phyloP scores from a whole-genome alignment of 179 eudicot genomes.

The Carnegiea gigantea region DNA sequence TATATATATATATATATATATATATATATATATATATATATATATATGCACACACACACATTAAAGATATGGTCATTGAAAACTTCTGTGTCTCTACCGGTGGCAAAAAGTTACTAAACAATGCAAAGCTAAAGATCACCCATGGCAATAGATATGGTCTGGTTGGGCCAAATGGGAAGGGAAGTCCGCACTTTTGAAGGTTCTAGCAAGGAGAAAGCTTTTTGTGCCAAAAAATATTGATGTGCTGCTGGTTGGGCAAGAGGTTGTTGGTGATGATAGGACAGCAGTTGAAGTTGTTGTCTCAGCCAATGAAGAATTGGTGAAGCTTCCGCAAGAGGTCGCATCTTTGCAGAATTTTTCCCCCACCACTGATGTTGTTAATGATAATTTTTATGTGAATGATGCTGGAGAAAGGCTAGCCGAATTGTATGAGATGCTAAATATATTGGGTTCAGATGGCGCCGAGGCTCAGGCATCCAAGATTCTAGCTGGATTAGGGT shows the following conservation, averaged over 20 bases:
- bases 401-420: no score
- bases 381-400: no score
- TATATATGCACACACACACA: no score
- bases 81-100: slow-evolving; percentile 84
- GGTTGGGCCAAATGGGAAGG: slow-evolving; percentile 94
- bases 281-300: slow-evolving; percentile 86
- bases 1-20: no score
- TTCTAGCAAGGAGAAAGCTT: slow-evolving; percentile 86
- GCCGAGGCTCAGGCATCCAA: no score
- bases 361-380: neutral
- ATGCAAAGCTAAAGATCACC: slow-evolving; percentile 74
- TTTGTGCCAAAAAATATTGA: slow-evolving; percentile 91
- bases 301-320: slow-evolving; percentile 79
- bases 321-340: slow-evolving; percentile 69
- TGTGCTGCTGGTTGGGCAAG: slow-evolving; percentile 83
- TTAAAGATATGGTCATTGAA: no score
- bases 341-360: slow-evolving; percentile 52
- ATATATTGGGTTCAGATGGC: no score
- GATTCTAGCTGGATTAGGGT: no score
- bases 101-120: slow-evolving; percentile 82
- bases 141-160: slow-evolving; percentile 90
- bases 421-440: no score
- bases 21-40: no score
- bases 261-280: slow-evolving; percentile 79
- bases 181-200: slow-evolving; percentile 82